Conservation (phyloP, 2,329 filamentous ascomycete species). For the Alternaria brassicicola region DNA sequence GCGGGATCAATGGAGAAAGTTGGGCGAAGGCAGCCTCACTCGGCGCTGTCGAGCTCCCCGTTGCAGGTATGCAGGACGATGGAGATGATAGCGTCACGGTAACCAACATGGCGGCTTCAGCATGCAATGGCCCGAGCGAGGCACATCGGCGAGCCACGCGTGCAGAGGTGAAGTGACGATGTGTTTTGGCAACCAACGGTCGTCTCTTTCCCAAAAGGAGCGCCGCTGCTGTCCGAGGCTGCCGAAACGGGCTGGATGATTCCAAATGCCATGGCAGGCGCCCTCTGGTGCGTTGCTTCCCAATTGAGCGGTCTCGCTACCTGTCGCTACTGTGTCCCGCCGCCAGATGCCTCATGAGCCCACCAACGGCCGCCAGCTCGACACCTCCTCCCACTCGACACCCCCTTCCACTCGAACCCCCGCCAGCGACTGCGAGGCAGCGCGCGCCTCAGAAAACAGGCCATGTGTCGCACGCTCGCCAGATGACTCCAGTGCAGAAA, state of each 20-base stretch:
- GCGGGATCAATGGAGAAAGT: slow-evolving; percentile 13
- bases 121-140: not conserved
- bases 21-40: slow-evolving; percentile 13
- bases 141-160: slow-evolving; percentile 5
- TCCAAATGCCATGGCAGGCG: slow-evolving; percentile 26
- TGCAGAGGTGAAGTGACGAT: slow-evolving; percentile 2
- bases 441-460: slow-evolving; percentile 11
- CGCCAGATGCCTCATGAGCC: slow-evolving; percentile 23
- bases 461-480: slow-evolving; percentile 11
- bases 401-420: not conserved
- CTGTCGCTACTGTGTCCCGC: slow-evolving; percentile 19
- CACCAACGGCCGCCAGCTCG: slow-evolving; percentile 23
- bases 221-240: not conserved
- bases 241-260: slow-evolving; percentile 22
- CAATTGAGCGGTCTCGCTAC: slow-evolving; percentile 24
- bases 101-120: slow-evolving; percentile 14
- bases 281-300: slow-evolving; percentile 20
- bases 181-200: slow-evolving; percentile 10
- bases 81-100: slow-evolving; percentile 19
- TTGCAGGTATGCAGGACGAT: slow-evolving; percentile 1
- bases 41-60: not conserved
- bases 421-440: not conserved
- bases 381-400: not conserved
- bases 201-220: slow-evolving; percentile 28
- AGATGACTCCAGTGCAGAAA: slow-evolving; percentile 13